Evolutionary conservation across 2,329 filamentous ascomycete species (phyloP), one percentile per base, ranked within the genome.

Genomic region (Cercospora zeae-maydis): DNA sequence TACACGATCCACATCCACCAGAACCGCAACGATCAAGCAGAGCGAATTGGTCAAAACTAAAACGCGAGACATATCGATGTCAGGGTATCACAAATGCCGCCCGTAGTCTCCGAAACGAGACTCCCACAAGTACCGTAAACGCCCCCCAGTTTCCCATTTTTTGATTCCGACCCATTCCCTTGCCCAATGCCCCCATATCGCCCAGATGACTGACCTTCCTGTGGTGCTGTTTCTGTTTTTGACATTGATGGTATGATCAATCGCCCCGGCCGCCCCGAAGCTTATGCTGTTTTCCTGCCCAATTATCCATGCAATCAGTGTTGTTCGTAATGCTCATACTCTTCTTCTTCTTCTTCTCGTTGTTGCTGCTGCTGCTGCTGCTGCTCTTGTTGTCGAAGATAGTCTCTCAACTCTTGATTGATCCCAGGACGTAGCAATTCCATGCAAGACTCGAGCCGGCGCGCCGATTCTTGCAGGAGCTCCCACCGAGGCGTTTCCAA

Each of bases 401-500:
- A 51, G 9, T 19, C 16, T 19, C 36, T 60, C 58, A 62, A 47
- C 31, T 71, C 63, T 27, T 59, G n/a, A 53, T 59, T 61, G 56
- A 66, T 64, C 42, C 69, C 69, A 10, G 73, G 72, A 45, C 74
- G 59, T 62, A 87, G 74, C 77, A 85, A 83, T 65, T 86, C 81
- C 67, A 96, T 90, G 75, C 93, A 96, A 74, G 92, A 95, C 60
- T 83, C 87, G 72, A 98, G 76, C 64, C 96, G 79, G 21, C 86
- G 88, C 33, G 90, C 89, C 36, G 92, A 93, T 77, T 98, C 95
- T 62, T 95, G 88, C 66, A 98, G 80, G 59, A 98, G 79, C 79
- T 98, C 93, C 93, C 93, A 98, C 54, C 92, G 84, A 33, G 92
- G 92, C 71, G 88, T 88, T 67, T 84, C 82, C 74, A 98, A 97